Evolutionary conservation across 2,329 filamentous ascomycete genomes (phyloP), one percentile per base, ranked within the genome.

Genomic region (Alternaria sp.): DNA sequence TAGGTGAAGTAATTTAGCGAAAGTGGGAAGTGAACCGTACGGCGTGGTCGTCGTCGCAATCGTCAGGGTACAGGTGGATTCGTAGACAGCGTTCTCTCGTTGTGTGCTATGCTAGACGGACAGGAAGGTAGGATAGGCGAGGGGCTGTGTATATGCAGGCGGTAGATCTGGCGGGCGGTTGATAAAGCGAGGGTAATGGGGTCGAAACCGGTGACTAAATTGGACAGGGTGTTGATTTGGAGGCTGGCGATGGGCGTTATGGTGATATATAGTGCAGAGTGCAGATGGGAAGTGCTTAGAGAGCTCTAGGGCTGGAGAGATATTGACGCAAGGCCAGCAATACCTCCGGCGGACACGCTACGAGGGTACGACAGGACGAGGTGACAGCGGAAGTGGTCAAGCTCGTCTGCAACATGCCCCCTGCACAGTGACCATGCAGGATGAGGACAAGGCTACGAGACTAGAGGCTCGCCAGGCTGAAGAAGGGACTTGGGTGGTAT

Each of bases 361-460:
- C 59, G 60, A 63, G 58, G 54, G 70, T 62, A 68, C 65, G 68
- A 68, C 64, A 65, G 64, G 68, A 68, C 69, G 72, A 76, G 60
- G 74, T 75, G 70, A 76, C 66, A 64, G 70, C 72, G 70, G 67
- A 76, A 70, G 60, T 71, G 67, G 71, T 69, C 71, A 73, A 74
- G 73, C 70, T 68, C 66, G 72, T 71, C 71, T 72, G 73, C 69
- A 70, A 69, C 57, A 56, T 66, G 64, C 68, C 74, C 73, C 76
- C 74, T 76, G 75, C 72, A 74, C 69, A 56, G 55, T 63, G 72
- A 54, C 73, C 74, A 76, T 76, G 71, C 75, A 71, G 67, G 69
- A 71, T 71, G 60, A 64, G 74, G 75, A 77, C 76, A 73, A 78
- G 75, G 75, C 71, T 70, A 61, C 67, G 66, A 59, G 66, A 69